Evolutionary conservation across 495 filamentous ascomycete species (phyloP).

Genomic region (Astrothelium macrocarpum): DNA sequence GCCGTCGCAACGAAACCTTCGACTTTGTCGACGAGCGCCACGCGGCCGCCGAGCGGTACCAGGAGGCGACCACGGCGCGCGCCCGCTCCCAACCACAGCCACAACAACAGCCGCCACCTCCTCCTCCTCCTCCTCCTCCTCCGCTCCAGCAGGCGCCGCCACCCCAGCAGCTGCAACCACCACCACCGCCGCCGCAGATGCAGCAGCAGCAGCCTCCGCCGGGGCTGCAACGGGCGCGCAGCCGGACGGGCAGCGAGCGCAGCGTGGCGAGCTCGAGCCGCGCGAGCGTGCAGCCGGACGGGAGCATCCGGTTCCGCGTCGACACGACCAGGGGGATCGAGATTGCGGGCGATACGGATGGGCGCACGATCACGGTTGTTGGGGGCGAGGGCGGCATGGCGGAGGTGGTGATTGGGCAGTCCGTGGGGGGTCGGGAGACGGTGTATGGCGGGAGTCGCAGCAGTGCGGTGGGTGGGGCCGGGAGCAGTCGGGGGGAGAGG

Average conservation of each 20-base stretch:
- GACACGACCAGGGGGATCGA: not conserved
- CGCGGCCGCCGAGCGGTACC: not conserved
- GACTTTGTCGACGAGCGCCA: slow-evolving; percentile 5
- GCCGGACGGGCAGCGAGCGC: not conserved
- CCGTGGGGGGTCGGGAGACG: not conserved
- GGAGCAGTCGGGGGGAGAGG: not conserved
- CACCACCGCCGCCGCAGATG: not conserved
- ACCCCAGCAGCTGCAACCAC: not conserved
- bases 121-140: not conserved
- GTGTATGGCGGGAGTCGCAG: not conserved
- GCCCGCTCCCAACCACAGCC: not conserved
- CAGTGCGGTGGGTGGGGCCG: not conserved
- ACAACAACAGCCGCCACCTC: not conserved
- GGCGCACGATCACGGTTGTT: not conserved
- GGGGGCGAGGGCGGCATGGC: not conserved
- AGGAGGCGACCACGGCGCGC: not conserved
- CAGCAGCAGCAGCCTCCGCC: not conserved
- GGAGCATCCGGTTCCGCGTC: not conserved
- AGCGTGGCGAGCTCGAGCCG: not conserved
- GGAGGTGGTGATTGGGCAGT: not conserved
- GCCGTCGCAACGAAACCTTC: not conserved
- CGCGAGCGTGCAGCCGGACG: not conserved
- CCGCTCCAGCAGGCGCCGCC: not conserved
- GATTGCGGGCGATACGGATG: not conserved
- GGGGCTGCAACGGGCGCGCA: not conserved